A percentile compares a stretch with the other conserved stretches of the same genome.
phyloP scores from a whole-genome alignment of 257 asterid genomes.

The Fraxinus americana region DNA sequence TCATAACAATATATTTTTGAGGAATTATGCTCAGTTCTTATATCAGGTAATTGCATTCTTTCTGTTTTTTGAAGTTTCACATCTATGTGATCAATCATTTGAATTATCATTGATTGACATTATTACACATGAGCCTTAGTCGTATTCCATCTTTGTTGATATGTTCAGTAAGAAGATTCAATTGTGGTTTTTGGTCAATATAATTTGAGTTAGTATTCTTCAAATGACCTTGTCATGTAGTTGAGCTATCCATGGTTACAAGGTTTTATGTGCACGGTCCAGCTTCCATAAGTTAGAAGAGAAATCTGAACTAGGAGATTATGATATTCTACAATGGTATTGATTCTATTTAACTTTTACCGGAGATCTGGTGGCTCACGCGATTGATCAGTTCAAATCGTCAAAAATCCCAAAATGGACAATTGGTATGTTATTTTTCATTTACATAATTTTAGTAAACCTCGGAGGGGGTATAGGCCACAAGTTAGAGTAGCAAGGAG shows the following conservation, averaged over 20 bases:
- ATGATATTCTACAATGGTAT: too few relatives aligned
- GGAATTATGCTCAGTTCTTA: constrained; percentile 60
- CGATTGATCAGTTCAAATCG: too few relatives aligned
- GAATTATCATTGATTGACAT: background rate
- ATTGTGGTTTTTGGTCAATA: background rate
- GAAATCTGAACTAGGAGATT: too few relatives aligned
- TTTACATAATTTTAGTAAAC: too few relatives aligned
- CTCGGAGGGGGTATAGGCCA: background rate
- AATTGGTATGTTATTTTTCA: too few relatives aligned
- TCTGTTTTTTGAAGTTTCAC: background rate
- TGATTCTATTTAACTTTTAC: too few relatives aligned
- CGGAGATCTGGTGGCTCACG: too few relatives aligned
- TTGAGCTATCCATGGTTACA: background rate
- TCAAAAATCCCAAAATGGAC: too few relatives aligned
- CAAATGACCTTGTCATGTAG: background rate
- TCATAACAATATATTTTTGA: constrained; percentile 47
- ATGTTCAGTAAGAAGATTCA: background rate
- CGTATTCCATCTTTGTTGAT: background rate
- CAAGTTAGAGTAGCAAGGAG: background rate
- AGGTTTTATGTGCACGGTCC: too few relatives aligned
- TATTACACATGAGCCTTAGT: background rate
- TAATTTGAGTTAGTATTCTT: background rate
- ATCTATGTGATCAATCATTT: background rate
- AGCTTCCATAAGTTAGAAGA: too few relatives aligned
- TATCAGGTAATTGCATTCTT: constrained; percentile 49